phyloP scores from a whole-genome alignment of 768 basidiomycete species.

The Lactarius deliciosus region DNA sequence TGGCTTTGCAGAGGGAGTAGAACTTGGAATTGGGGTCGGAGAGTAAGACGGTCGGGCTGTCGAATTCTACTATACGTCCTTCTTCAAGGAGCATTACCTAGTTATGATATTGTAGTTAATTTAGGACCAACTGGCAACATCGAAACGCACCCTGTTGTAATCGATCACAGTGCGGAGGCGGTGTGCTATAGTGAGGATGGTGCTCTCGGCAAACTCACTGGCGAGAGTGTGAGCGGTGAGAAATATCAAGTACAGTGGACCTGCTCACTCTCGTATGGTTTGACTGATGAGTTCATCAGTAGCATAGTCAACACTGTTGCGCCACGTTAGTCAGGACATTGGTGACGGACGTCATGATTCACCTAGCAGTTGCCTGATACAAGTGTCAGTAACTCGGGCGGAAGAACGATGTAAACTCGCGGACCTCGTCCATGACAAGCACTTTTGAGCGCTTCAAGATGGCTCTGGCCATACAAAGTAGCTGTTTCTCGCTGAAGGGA shows the following conservation, averaged over 20 bases:
- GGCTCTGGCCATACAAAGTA: slow-evolving; percentile 88
- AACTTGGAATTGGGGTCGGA: slow-evolving; percentile 59
- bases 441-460: slow-evolving; percentile 77
- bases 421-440: slow-evolving; percentile 82
- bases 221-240: slow-evolving; percentile 1
- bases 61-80: slow-evolving; percentile 77
- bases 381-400: slow-evolving; percentile 1
- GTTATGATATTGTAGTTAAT: not conserved
- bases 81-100: slow-evolving; percentile 79
- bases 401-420: not conserved
- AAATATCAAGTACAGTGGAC: not conserved
- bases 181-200: slow-evolving; percentile 83
- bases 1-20: slow-evolving; percentile 67
- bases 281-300: slow-evolving; percentile 86
- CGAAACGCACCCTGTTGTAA: slow-evolving; percentile 67
- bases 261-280: slow-evolving; percentile 67
- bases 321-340: not conserved
- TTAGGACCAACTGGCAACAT: slow-evolving; percentile 15
- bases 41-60: slow-evolving; percentile 58
- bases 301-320: slow-evolving; percentile 69
- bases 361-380: slow-evolving; percentile 67
- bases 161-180: slow-evolving; percentile 78
- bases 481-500: slow-evolving; percentile 64
- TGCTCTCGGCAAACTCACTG: slow-evolving; percentile 78
- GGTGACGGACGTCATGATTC: not conserved